Evolutionary conservation across 2,329 filamentous ascomycete species (phyloP), one percentile per base, ranked within the genome.

Genomic region (Cladosporium sp.): DNA sequence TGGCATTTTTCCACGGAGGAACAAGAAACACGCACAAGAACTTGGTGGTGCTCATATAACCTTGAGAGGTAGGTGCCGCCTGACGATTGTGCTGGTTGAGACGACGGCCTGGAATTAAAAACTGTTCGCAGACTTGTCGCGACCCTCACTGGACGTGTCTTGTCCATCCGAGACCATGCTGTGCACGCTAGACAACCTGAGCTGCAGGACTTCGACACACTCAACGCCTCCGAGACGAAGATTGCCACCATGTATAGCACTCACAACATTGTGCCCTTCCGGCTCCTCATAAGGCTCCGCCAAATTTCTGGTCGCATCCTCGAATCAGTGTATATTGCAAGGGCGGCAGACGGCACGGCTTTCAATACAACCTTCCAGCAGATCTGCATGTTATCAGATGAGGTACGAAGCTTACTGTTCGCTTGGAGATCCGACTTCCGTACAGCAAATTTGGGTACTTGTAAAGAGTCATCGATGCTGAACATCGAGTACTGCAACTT

Each of bases 401-500:
- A 54, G n/a, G 36, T 43, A 43, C 36, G 36, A 43, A 43, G 36
- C 7, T 18, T 43, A 43, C 36, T 43, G 3, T 43, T 43, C 7
- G 36, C 36, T n/a, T 43, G 36, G 36, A 43, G 36, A 43, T n/a
- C 36, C 10, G 36, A 43, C 36, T 43, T 43, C 36, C 36, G 36
- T 18, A 6, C 36, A n/a, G 36, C 36, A n/a, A 43, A 43, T n/a
- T n/a, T 43, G 10, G 18, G 36, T 5, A 8, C 7, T 43, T 43
- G 36, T 7, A 43, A 43, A 10, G 36, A 43, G 36, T 43, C 18
- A 0, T 43, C 36, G 5, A 8, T 43, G 8, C 36, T 43, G 18
- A 43, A 43, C 49, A 54, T 54, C 16, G 49, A 54, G n/a, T 54
- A 54, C 14, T 54, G 49, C 25, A 54, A 54, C 25, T 30, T 54